Base-by-base conservation (phyloP, 2,329 filamentous ascomycete genomes). In the Pestalotiopsis sp. region DNA sequence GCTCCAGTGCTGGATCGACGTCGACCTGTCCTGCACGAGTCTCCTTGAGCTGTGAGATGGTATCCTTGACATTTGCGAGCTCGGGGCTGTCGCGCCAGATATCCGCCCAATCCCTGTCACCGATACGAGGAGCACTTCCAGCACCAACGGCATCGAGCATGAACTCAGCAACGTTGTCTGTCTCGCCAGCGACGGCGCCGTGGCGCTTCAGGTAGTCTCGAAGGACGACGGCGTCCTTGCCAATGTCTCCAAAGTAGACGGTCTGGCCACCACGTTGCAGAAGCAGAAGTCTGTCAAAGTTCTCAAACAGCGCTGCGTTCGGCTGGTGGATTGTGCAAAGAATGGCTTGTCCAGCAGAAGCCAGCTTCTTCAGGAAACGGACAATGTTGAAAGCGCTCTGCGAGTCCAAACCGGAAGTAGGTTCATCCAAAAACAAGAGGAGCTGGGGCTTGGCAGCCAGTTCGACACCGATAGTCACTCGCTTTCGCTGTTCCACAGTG, bases 271-370 rank as follows among this genome's bases (percentile, higher is more conserved):
- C 94, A 55, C 88, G 87, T 79, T 95, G 90, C 2, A 97, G 86
- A 2, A 97, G 85, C 4, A 97, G 83, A 2, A 97, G 86, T 13
- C 93, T 88, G 77, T 97, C 94, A 72, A 97, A 97, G 79, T 94
- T 92, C 79, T 96, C 93, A 73, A 97, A 97, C 0, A 97, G 85
- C 0, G 93, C 90, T 17, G 93, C 92, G 72, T 94, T 95, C 1
- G 94, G 94, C 78, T 97, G 94, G 78, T 97, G 94, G 71, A 97
- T 97, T 0, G 94, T 97, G 81, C 93, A 97, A 3, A 97, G 86
- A 73, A 97, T 94, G 11, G 94, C 94, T 77, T 97, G 94, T 1
- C 94, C 94, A 2, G 92, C 92, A n/a, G 87, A 84, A 64, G 92
- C 90, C 5, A 94, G 86, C 81, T 93, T 94, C 74, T 89, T 89